phyloP scores from a whole-genome alignment of 768 basidiomycete species.

The Ramaria sp. region DNA sequence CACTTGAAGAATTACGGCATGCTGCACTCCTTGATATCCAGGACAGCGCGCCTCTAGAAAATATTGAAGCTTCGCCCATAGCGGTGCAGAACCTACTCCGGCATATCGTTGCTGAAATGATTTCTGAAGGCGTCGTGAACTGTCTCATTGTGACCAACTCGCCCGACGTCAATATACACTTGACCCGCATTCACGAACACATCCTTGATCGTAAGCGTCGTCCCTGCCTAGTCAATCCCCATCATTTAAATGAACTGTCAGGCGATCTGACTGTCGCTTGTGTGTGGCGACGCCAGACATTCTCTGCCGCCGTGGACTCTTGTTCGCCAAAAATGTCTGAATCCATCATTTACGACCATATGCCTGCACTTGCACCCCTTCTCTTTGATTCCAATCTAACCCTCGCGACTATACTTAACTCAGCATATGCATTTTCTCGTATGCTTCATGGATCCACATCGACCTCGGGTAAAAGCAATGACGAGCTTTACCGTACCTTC shows the following conservation, averaged over 20 bases:
- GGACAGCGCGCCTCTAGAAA: constrained; percentile 35
- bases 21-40: constrained; percentile 53
- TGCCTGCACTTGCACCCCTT: constrained; percentile 50
- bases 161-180: constrained; percentile 70
- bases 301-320: constrained; percentile 73
- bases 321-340: constrained; percentile 63
- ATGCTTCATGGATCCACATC: constrained; percentile 72
- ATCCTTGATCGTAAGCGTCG: constrained; percentile 62
- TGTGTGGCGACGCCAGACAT: constrained; percentile 89
- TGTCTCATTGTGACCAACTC: constrained; percentile 82
- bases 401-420: constrained; percentile 51
- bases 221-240: background rate
- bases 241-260: constrained; percentile 19
- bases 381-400: constrained; percentile 37
- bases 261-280: constrained; percentile 82
- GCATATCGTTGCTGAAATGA: constrained; percentile 66
- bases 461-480: constrained; percentile 34
- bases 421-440: constrained; percentile 70
- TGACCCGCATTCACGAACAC: constrained; percentile 82
- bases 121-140: constrained; percentile 70
- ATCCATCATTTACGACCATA: constrained; percentile 58
- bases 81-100: constrained; percentile 71
- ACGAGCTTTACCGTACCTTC: constrained; percentile 79
- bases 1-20: constrained; percentile 41
- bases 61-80: constrained; percentile 39